Conservation (phyloP, 257 asterid species). For the Plantago elongata region DNA sequence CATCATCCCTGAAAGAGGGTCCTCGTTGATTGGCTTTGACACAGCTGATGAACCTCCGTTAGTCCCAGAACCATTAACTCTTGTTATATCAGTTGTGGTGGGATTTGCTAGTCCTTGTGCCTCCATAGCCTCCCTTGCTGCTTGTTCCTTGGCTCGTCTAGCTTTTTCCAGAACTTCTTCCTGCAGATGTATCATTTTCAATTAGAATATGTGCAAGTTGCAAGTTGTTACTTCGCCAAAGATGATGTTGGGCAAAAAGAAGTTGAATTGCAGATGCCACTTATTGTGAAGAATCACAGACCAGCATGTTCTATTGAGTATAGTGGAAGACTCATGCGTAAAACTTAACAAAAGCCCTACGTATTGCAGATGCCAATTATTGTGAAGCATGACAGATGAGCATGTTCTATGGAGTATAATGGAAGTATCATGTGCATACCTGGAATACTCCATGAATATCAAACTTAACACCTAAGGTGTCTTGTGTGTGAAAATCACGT, state of each 20-base stretch:
- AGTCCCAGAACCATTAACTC: slow-evolving; percentile 20
- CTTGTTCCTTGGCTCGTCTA: slow-evolving; percentile 64
- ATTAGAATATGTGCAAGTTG: not conserved
- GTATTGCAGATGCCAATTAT: too few relatives aligned
- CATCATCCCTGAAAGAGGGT: slow-evolving; percentile 29
- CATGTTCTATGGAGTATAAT: too few relatives aligned
- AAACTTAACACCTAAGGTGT: too few relatives aligned
- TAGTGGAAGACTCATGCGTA: too few relatives aligned
- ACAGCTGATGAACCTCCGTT: slow-evolving; percentile 10
- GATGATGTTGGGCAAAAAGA: not conserved
- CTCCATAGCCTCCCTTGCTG: slow-evolving; percentile 58
- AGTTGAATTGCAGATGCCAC: not conserved
- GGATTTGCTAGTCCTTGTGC: slow-evolving; percentile 38
- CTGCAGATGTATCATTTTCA: slow-evolving; percentile 31
- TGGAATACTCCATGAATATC: too few relatives aligned
- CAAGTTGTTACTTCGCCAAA: not conserved
- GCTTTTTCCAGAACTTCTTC: slow-evolving; percentile 87
- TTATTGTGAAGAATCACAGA: too few relatives aligned
- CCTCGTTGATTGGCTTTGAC: slow-evolving; percentile 22
- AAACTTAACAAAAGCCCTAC: too few relatives aligned
- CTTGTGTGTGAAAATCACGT: too few relatives aligned
- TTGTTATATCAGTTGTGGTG: slow-evolving; percentile 17
- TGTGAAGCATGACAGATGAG: too few relatives aligned
- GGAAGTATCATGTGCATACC: too few relatives aligned
- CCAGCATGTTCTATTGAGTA: too few relatives aligned